These are phyloP conservation scores for Ilex aquifolium DNA, from an alignment of 257 asterid species.

Conservation along the genomic window DNA sequence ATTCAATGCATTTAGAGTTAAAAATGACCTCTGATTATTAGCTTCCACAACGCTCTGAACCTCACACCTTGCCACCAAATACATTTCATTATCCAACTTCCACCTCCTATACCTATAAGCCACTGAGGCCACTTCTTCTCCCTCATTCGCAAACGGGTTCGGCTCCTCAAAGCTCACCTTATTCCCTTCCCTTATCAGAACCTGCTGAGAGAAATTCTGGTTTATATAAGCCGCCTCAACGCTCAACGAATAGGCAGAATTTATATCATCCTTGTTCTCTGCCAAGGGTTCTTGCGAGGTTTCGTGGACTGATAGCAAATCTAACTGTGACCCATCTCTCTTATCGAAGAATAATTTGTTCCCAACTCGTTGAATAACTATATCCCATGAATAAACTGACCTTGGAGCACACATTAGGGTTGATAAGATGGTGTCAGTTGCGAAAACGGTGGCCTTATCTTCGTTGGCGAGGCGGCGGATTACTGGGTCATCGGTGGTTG, in stretches of 20 bases:
- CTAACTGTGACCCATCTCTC: slow-evolving; percentile 92
- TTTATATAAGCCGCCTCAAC: slow-evolving; percentile 93
- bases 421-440: slow-evolving; percentile 75
- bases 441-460: slow-evolving; percentile 96
- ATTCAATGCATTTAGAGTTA: slow-evolving; percentile 81
- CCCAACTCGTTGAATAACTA: slow-evolving; percentile 90
- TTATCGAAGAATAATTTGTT: slow-evolving; percentile 87
- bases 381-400: slow-evolving; percentile 95
- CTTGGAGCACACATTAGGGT: slow-evolving; percentile 91
- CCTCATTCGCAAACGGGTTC: slow-evolving; percentile 87
- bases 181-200: slow-evolving; percentile 70
- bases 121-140: slow-evolving; percentile 93
- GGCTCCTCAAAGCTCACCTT: slow-evolving; percentile 85
- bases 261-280: slow-evolving; percentile 86
- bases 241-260: slow-evolving; percentile 74
- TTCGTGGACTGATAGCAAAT: slow-evolving; percentile 85
- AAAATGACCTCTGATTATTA: slow-evolving; percentile 70
- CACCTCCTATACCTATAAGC: slow-evolving; percentile 96
- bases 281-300: slow-evolving; percentile 97
- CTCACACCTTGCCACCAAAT: slow-evolving; percentile 81
- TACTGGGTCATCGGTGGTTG: slow-evolving; percentile 94
- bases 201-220: slow-evolving; percentile 97
- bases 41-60: slow-evolving; percentile 82
- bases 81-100: slow-evolving; percentile 82
- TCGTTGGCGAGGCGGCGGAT: slow-evolving; percentile 89